Evolutionary conservation across 2,329 filamentous ascomycete species (phyloP), one percentile per base, ranked within the genome.

Genomic region (Gnomoniopsis sp.): DNA sequence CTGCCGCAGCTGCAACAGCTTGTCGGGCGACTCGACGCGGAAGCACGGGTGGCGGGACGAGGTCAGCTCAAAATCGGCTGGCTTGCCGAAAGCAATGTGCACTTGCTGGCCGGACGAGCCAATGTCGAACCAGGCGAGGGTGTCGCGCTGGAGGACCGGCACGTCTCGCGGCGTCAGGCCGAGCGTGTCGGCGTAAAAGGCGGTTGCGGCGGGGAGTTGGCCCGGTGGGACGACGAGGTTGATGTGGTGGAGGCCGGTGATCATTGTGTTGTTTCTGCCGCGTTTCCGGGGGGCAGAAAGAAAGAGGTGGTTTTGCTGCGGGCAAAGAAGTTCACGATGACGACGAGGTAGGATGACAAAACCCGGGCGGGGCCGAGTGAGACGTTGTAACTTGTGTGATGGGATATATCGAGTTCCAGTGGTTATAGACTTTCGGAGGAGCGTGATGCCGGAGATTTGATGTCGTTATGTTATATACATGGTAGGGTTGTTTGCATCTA

Each of bases 81-180:
- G 65, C 1, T 72, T 65, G 0, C 79, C 80, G 56, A 77, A 73
- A 0, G 79, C 79, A 52, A 86, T 70, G 65, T 86, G 83, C 15
- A 87, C 74, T 70, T 86, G 82, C 66, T 86, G 83, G 1, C 78
- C 77, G 7, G 69, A 69, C 2, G 75, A 74, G 15, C 75, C 81
- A 57, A 87, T 80, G 65, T 87, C 81, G 72, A 87, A 85, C 84
- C 85, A 88, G 10, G 79, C 77, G 1, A 87, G 71, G 1, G 71
- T 76, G 15, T 74, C 77, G 53, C 72, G 74, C 64, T 86, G 82
- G 1, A 78, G 66, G 2, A 71, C 70, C 0, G 85, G 85, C 0
- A 87, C 84, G 1, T 79, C 68, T 3, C 78, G 74, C 2, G 78
- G 69, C 4, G 71, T 77, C 6, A 88, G 74, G 14, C 82, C 83